Conservation (phyloP, 768 basidiomycete genomes). For the Psilocybe subaeruginosa region DNA sequence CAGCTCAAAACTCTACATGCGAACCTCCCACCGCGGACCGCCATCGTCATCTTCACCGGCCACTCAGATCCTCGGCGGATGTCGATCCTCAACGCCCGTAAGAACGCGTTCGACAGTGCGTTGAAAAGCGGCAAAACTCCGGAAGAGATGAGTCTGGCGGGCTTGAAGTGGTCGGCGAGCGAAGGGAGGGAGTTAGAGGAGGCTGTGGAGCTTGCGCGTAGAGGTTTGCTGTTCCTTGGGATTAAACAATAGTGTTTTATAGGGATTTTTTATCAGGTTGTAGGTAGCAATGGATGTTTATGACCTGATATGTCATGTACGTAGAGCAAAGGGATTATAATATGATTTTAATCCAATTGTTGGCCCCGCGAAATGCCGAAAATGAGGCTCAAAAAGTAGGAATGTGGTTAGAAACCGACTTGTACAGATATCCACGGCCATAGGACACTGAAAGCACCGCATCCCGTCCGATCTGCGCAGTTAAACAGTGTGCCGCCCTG, state of each 20-base stretch:
- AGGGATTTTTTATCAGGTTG: neutral
- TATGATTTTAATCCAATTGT: neutral
- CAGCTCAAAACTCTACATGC: conserved; percentile 67
- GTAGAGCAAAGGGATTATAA: neutral
- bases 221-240: conserved; percentile 83
- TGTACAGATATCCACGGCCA: conserved; percentile 39
- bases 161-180: conserved; percentile 70
- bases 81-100: conserved; percentile 70
- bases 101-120: conserved; percentile 71
- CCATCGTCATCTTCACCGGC: conserved; percentile 84
- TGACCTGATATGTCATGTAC: too few species aligned
- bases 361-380: neutral
- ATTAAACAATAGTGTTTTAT: conserved; percentile 41
- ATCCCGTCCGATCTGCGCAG: conserved; percentile 67
- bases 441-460: conserved; percentile 56
- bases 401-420: neutral
- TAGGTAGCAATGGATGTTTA: too few species aligned
- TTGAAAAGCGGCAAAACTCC: conserved; percentile 56
- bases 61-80: conserved; percentile 87
- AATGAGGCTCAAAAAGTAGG: neutral
- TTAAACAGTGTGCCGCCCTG: conserved; percentile 64
- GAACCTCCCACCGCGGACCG: conserved; percentile 76
- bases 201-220: conserved; percentile 76
- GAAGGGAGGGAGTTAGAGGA: conserved; percentile 83
- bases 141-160: conserved; percentile 51